These are phyloP conservation scores for Eleusine indica DNA, from an alignment of 176 grass and related monocot species.

Conservation along the genomic window DNA sequence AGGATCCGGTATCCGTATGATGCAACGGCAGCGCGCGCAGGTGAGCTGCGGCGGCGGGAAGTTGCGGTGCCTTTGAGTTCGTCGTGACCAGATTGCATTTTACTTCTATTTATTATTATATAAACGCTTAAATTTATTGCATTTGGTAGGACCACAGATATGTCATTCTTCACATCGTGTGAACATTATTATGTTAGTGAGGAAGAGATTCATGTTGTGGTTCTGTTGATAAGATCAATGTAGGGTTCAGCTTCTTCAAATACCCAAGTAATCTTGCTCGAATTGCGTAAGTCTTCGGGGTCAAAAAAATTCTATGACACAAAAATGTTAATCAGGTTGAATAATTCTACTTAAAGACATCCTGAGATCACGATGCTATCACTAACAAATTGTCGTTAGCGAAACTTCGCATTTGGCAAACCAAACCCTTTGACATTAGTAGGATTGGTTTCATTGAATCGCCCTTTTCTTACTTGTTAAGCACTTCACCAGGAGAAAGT, in stretches of 20 bases:
- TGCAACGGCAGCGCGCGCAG: not conserved
- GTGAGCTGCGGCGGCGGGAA: conserved; percentile 14
- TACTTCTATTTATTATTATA: not conserved
- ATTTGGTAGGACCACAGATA: not conserved
- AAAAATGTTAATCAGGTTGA: conserved; percentile 16
- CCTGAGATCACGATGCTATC: conserved; percentile 27
- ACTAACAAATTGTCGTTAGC: conserved; percentile 48
- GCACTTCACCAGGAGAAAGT: conserved; percentile 54
- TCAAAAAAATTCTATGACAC: conserved; percentile 20
- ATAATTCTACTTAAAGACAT: conserved; percentile 15
- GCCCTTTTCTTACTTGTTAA: conserved; percentile 56
- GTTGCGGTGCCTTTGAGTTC: conserved; percentile 8
- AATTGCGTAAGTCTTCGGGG: not conserved
- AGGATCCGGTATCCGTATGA: not conserved
- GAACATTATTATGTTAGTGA: not conserved
- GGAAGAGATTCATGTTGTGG: conserved; percentile 3
- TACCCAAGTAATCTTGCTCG: not conserved
- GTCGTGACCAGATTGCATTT: conserved; percentile 24
- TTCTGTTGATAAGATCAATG: not conserved
- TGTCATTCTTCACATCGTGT: not conserved
- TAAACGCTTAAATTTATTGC: not conserved
- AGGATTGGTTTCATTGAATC: conserved; percentile 42
- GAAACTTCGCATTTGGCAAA: conserved; percentile 45
- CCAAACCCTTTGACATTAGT: conserved; percentile 56
- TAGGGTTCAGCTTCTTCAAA: conserved; percentile 27